Percentiles rank a stretch among this genome's conserved stretches.
These are phyloP conservation scores for Fusarium pseudocircinatum DNA, from an alignment of 2,329 filamentous ascomycete species.

Conservation along the genomic window DNA sequence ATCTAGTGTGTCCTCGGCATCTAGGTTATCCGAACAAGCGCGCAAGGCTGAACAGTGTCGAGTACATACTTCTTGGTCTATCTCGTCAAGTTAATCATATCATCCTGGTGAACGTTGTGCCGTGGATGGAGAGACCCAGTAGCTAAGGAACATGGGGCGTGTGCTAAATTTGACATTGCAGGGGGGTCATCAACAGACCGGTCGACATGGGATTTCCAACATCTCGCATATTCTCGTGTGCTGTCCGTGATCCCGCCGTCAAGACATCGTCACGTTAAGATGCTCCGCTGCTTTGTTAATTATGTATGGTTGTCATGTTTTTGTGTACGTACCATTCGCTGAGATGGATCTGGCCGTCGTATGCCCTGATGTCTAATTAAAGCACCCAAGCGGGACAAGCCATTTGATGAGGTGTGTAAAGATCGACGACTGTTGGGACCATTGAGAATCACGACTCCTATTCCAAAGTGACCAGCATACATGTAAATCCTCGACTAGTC, in stretches of 20 bases:
- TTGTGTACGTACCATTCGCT: not conserved
- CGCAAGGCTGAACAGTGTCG: conserved; percentile 27
- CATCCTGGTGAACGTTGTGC: conserved; percentile 30
- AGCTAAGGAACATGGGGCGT: conserved; percentile 19
- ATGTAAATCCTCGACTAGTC: not conserved
- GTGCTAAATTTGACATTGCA: conserved; percentile 43
- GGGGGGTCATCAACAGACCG: conserved; percentile 26
- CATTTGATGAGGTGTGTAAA: conserved; percentile 19
- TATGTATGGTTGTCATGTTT: not conserved
- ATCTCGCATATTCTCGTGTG: conserved; percentile 11
- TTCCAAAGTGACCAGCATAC: not conserved
- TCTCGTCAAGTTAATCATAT: conserved; percentile 12
- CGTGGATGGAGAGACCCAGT: conserved; percentile 19
- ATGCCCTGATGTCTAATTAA: conserved; percentile 17
- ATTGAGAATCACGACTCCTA: not conserved
- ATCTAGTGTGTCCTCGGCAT: not conserved
- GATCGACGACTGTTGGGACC: conserved; percentile 18
- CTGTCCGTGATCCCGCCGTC: conserved; percentile 15
- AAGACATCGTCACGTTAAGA: not conserved
- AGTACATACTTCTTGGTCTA: conserved; percentile 8
- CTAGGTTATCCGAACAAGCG: not conserved
- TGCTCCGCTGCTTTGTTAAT: not conserved
- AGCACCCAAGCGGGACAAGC: not conserved
- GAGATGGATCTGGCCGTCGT: not conserved
- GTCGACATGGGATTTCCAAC: conserved; percentile 29